Base-by-base conservation (phyloP, 78 protist species). In the Polysphondylium violaceum region DNA sequence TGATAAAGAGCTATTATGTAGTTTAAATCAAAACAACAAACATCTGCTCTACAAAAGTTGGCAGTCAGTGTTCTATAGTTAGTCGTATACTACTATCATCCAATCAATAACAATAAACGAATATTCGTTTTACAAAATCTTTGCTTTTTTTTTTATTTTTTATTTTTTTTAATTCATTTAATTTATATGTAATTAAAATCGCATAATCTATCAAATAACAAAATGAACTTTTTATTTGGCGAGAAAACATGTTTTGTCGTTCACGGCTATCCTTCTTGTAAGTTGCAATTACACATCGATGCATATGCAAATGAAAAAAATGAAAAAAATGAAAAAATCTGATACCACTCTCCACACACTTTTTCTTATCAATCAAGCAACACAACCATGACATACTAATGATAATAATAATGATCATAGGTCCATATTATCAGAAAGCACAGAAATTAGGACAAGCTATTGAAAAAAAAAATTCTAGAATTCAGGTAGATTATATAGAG, bases 371-470 rank as follows among this genome's bases (percentile, higher is more conserved):
- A 11, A 74, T 53, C 43, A 55, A 53, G 1, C 31, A 1, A 5
- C 35, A 9, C n/a, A 9, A 68, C 75, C 3, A 23, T 12, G 33
- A 19, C 12, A 40, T 31, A 8, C 8, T 11, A 68, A 7, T 23
- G n/a, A n/a, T n/a, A n/a, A n/a, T n/a, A n/a, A n/a, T n/a, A n/a
- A n/a, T n/a, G n/a, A 33, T 23, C 17, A 58, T 58, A 83, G 91
- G 91, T 44, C 91, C 77, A 9, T 83, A 58, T 27, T 83, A 83
- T 43, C 79, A 83, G 29, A 83, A 47, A 83, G 91, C 91, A 33
- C 53, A 69, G 25, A 60, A 51, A 43, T 83, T 83, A 43, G 91
- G 91, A 14, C 38, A 83, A 59, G 4, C 2, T 23, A 41, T 83
- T 1, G 51, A 51, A 58, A 27, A 56, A 5, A 69, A 69, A 23